Evolutionary conservation across 2,329 filamentous ascomycete genomes (phyloP), one percentile per base, ranked within the genome.

Genomic region (Trichoderma citrinoviride): DNA sequence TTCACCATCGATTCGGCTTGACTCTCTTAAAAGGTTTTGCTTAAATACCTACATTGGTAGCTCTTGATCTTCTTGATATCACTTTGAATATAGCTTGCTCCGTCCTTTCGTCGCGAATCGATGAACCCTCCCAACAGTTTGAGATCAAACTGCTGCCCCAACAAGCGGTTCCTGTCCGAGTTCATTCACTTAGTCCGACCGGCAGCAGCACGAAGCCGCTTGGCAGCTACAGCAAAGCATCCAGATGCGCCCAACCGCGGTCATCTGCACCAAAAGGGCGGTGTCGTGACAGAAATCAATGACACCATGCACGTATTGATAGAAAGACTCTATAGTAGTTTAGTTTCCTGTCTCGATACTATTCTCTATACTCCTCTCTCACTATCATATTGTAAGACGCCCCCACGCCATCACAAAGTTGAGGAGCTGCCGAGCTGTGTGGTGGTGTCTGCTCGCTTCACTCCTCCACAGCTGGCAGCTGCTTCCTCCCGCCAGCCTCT

Each of bases 151-250:
- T 12, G 10, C 8, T 29, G 25, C 47, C n/a, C 17, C 25, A 12
- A n/a, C 15, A 50, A 37, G 33, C 33, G 12, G 33, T 12, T 37
- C 15, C n/a, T 6, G 14, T 33, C 5, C 3, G 57, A 29, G 23
- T 21, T 7, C 6, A 52, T 41, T 52, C 47, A 52, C 43, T 23
- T 14, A 37, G 25, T 17, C 8, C 15, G 17, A 6, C 7, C 17
- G 23, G 15, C 37, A 47, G 57, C 50, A 43, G 57, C 47, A 61
- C n/a, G n/a, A 41, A 61, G 57, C 47, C 57, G 23, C 7, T 52
- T 27, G 29, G 47, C 40, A 50, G 37, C 25, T 19, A 29, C 6
- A 44, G 17, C 8, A 52, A n/a, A 41, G 21, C 47, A 8, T 17
- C 4, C 17, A 41, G 3, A 17, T 29, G 29, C 29, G n/a, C 29